These are phyloP conservation scores for Phytophthora pluvialis DNA, from an alignment of 352 stramenopile species.

Conservation along the genomic window DNA sequence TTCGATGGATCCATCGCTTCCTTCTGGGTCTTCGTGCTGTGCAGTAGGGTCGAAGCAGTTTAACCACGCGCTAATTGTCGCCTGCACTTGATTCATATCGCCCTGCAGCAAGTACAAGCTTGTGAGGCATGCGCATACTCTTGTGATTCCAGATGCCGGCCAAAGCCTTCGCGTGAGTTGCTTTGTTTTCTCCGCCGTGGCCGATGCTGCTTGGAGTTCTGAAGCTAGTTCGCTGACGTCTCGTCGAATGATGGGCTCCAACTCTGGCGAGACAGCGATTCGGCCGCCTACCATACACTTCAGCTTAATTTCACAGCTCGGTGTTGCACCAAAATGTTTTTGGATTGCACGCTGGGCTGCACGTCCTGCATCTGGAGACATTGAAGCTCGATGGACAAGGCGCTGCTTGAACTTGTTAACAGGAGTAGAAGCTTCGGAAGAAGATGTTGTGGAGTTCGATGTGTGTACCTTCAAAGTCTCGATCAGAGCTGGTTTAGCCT, in stretches of 20 bases:
- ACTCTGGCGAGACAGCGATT: constrained; percentile 66
- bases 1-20: constrained; percentile 34
- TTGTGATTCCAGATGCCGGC: constrained; percentile 82
- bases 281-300: constrained; percentile 78
- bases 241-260: constrained; percentile 65
- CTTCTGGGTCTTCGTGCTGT: constrained; percentile 50
- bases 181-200: constrained; percentile 70
- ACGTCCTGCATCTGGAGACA: constrained; percentile 59
- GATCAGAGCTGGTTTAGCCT: constrained; percentile 22
- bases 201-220: constrained; percentile 66
- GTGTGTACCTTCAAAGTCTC: constrained; percentile 35
- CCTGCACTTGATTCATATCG: constrained; percentile 58
- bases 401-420: constrained; percentile 33
- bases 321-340: constrained; percentile 69
- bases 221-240: constrained; percentile 70
- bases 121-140: constrained; percentile 75
- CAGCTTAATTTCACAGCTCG: constrained; percentile 74
- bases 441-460: constrained; percentile 17
- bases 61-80: constrained; percentile 67
- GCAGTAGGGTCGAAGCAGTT: constrained; percentile 81
- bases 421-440: constrained; percentile 24
- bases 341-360: constrained; percentile 70
- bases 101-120: constrained; percentile 82
- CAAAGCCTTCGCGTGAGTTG: constrained; percentile 68
- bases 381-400: constrained; percentile 42